These are phyloP conservation scores for Teunomyces panamensis DNA, from an alignment of 805 yeast species.

Conservation along the genomic window DNA sequence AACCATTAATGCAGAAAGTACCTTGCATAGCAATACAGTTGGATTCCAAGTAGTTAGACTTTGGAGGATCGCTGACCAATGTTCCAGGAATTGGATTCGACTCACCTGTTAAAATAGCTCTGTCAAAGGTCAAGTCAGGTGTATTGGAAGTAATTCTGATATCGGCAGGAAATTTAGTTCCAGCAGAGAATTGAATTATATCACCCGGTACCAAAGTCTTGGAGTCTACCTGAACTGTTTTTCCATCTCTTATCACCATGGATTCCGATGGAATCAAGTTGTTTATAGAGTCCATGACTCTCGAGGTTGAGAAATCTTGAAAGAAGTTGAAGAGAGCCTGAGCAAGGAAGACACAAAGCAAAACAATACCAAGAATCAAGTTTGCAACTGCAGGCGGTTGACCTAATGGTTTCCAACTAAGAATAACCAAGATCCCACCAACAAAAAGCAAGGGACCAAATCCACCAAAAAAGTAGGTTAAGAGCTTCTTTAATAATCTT, in stretches of 20 bases:
- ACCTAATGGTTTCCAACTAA: conserved; percentile 49
- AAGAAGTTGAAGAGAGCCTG: conserved; percentile 45
- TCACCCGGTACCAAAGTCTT: conserved; percentile 46
- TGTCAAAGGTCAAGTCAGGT: conserved; percentile 41
- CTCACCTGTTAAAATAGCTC: conserved; percentile 50
- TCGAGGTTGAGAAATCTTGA: conserved; percentile 47
- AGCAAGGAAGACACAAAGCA: conserved; percentile 37
- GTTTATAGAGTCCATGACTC: conserved; percentile 47
- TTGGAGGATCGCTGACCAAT: conserved; percentile 19
- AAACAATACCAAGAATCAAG: conserved; percentile 40
- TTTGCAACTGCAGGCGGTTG: conserved; percentile 45
- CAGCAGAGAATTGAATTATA: conserved; percentile 33
- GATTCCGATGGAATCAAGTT: conserved; percentile 41
- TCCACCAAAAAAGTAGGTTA: conserved; percentile 46
- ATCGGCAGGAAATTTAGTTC: conserved; percentile 48
- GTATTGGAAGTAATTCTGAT: conserved; percentile 37
- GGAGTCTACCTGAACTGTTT: conserved; percentile 23
- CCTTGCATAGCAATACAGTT: conserved; percentile 47
- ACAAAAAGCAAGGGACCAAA: conserved; percentile 42
- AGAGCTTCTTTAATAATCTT: conserved; percentile 27
- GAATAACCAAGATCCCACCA: conserved; percentile 41
- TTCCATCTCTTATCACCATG: conserved; percentile 35
- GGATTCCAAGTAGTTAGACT: conserved; percentile 42
- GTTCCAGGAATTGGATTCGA: conserved; percentile 39
- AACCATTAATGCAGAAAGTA: conserved; percentile 41